phyloP scores from a whole-genome alignment of 139 green algal genomes.

The Medakamo hakoo region DNA sequence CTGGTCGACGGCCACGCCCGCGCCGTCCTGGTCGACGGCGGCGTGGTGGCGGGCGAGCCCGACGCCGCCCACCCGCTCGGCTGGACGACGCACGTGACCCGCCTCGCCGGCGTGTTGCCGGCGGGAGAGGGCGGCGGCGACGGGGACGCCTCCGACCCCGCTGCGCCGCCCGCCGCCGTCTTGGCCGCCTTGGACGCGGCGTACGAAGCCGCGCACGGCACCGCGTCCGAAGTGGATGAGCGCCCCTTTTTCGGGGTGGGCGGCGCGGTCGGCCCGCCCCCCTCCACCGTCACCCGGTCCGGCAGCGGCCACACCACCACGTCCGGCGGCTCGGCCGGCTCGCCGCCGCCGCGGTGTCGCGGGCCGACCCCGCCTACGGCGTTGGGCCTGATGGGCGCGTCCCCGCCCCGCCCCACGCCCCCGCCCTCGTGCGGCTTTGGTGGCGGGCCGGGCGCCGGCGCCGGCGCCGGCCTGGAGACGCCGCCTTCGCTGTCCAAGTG shows the following conservation, averaged over 20 bases:
- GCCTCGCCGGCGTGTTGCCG: not conserved
- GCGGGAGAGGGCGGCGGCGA: too few relatives aligned
- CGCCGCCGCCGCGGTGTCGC: too few relatives aligned
- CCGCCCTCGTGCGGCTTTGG: too few relatives aligned
- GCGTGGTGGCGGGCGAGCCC: not conserved
- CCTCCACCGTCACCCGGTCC: not conserved
- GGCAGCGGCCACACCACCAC: not conserved
- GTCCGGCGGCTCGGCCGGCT: too few relatives aligned
- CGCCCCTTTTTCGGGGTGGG: slow-evolving; percentile 7
- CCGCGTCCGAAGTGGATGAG: slow-evolving; percentile 7
- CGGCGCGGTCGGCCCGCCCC: too few relatives aligned
- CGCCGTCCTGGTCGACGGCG: not conserved
- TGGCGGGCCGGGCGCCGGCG: too few relatives aligned
- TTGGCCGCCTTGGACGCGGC: not conserved
- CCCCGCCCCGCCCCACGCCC: too few relatives aligned
- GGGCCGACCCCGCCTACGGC: too few relatives aligned
- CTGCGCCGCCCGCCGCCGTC: not conserved
- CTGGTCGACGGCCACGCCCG: not conserved
- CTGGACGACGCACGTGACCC: not conserved
- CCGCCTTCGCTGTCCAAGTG: not conserved
- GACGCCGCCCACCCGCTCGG: not conserved
- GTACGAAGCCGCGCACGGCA: not conserved
- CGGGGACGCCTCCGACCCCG: too few relatives aligned
- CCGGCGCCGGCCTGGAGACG: not conserved
- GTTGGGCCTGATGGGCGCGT: too few relatives aligned